These are phyloP conservation scores for Cerioporus squamosus DNA, from an alignment of 1,284 basidiomycete species.

Conservation along the genomic window DNA sequence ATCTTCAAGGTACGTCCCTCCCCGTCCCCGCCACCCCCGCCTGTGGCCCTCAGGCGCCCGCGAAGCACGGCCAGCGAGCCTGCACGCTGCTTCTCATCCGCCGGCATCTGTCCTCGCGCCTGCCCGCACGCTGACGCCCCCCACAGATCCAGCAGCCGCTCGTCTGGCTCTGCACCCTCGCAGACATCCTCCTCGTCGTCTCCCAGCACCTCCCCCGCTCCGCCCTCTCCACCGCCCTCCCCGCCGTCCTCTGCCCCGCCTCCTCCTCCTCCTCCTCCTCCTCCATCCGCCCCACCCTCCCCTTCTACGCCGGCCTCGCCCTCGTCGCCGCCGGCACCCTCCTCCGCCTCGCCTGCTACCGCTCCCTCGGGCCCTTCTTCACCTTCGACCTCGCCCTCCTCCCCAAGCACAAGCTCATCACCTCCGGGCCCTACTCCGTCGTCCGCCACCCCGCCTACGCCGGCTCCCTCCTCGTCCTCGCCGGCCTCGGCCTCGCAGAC, in stretches of 20 bases:
- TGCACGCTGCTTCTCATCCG: not conserved
- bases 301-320: slow-evolving; percentile 54
- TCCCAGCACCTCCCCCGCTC: slow-evolving; percentile 36
- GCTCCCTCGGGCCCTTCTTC: slow-evolving; percentile 54
- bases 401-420: slow-evolving; percentile 59
- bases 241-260: slow-evolving; percentile 27
- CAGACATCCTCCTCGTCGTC: slow-evolving; percentile 54
- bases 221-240: slow-evolving; percentile 31
- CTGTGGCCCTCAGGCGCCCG: not conserved
- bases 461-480: slow-evolving; percentile 41
- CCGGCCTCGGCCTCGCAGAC: slow-evolving; percentile 55
- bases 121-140: not conserved
- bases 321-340: slow-evolving; percentile 50
- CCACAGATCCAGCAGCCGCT: slow-evolving; percentile 54
- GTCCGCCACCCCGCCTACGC: slow-evolving; percentile 45
- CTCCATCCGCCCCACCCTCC: slow-evolving; percentile 44
- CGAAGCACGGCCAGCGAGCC: not conserved
- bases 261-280: slow-evolving; percentile 23
- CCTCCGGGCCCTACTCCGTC: slow-evolving; percentile 53
- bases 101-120: not conserved
- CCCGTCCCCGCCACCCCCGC: not conserved
- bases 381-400: slow-evolving; percentile 66
- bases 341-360: slow-evolving; percentile 44
- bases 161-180: slow-evolving; percentile 52
- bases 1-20: slow-evolving; percentile 54